phyloP scores from a whole-genome alignment of 2,329 filamentous ascomycete genomes.

The Cladophialophora bantiana region DNA sequence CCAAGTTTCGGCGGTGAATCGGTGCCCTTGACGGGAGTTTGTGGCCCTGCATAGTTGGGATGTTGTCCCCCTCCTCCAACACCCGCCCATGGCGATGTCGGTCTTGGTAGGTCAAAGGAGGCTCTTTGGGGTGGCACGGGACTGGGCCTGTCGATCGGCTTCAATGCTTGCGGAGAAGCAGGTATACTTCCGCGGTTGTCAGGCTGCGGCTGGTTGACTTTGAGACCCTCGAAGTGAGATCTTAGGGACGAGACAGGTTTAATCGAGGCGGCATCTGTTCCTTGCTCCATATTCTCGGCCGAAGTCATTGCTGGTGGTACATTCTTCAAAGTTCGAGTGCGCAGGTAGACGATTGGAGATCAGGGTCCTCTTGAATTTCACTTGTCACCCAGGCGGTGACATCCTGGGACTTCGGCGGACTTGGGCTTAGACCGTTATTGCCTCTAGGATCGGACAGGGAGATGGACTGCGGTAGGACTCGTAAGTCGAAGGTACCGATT shows the following conservation, averaged over 20 bases:
- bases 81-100: slow-evolving; percentile 48
- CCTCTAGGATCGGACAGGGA: background rate
- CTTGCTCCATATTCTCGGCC: slow-evolving; percentile 35
- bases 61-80: slow-evolving; percentile 40
- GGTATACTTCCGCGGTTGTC: slow-evolving; percentile 34
- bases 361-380: background rate
- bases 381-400: slow-evolving; percentile 20
- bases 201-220: slow-evolving; percentile 40
- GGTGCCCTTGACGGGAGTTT: slow-evolving; percentile 41
- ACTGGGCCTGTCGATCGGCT: slow-evolving; percentile 43
- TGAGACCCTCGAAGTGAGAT: slow-evolving; percentile 58
- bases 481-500: background rate
- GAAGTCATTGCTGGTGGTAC: slow-evolving; percentile 25
- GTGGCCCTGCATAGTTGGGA: slow-evolving; percentile 37
- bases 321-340: background rate
- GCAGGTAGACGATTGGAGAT: background rate
- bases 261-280: slow-evolving; percentile 35
- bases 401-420: slow-evolving; percentile 1
- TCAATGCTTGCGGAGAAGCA: slow-evolving; percentile 43
- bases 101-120: slow-evolving; percentile 53
- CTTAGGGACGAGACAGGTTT: slow-evolving; percentile 58
- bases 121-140: slow-evolving; percentile 46
- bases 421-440: background rate
- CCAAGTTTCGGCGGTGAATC: slow-evolving; percentile 65
- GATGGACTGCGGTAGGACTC: background rate